phyloP scores from a whole-genome alignment of 208 protist species.

The Crithidia mellificae region DNA sequence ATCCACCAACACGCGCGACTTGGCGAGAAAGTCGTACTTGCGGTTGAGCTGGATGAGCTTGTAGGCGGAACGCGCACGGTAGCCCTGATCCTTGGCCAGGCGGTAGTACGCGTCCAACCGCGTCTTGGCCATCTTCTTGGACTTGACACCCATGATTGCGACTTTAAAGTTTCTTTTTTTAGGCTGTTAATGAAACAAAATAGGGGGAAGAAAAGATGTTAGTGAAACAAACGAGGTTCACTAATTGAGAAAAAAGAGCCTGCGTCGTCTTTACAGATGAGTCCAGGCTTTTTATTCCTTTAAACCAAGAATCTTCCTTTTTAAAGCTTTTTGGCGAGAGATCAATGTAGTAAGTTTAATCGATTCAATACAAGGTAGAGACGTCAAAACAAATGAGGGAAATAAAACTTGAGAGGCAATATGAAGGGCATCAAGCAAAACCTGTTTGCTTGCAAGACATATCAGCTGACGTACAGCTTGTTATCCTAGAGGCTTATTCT shows the following conservation, averaged over 20 bases:
- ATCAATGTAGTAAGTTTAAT: too few relatives aligned
- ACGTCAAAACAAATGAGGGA: too few relatives aligned
- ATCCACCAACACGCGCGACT: conserved; percentile 92
- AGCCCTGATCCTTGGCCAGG: conserved; percentile 99
- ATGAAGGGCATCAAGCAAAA: too few relatives aligned
- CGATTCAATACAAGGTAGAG: too few relatives aligned
- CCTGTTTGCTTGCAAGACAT: too few relatives aligned
- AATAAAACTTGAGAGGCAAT: too few relatives aligned
- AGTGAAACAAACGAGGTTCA: background rate
- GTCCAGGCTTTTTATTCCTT: too few relatives aligned
- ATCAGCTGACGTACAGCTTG: too few relatives aligned
- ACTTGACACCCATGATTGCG: conserved; percentile 80
- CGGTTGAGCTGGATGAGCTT: conserved; percentile 99
- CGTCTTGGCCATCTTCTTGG: conserved; percentile 93
- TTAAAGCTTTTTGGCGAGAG: too few relatives aligned
- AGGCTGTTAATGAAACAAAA: background rate
- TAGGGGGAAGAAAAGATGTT: background rate
- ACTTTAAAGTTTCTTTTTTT: background rate
- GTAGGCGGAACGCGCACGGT: conserved; percentile 98
- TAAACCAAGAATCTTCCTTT: too few relatives aligned
- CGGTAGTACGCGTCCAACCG: conserved; percentile 97
- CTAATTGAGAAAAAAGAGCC: background rate
- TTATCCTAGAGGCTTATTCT: too few relatives aligned
- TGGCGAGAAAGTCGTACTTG: conserved; percentile 98
- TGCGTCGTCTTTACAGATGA: too few relatives aligned